Percentiles rank a stretch among this genome's conserved stretches.
Conservation (phyloP, 2,329 filamentous ascomycete species). For the Clarireedia paspali region DNA sequence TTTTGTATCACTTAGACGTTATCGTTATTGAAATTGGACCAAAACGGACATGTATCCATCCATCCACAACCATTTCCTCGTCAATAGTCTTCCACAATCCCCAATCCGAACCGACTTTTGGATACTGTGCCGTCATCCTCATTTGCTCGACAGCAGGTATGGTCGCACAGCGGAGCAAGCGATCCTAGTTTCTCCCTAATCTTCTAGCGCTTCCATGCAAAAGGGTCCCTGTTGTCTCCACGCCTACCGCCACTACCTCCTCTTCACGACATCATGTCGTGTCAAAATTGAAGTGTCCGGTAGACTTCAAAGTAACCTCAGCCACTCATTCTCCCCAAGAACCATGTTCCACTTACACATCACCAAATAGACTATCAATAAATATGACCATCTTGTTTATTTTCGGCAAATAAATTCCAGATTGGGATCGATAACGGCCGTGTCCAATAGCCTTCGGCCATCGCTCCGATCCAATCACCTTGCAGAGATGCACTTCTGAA, state of each 20-base stretch:
- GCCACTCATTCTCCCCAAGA: slow-evolving; percentile 6
- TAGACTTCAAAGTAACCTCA: neutral
- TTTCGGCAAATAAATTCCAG: neutral
- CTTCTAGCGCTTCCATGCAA: slow-evolving; percentile 9
- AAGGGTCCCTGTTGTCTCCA: neutral
- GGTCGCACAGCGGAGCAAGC: neutral
- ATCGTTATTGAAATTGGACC: too few relatives aligned
- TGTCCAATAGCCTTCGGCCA: neutral
- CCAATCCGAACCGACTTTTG: neutral
- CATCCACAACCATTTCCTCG: too few relatives aligned
- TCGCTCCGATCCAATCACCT: slow-evolving; percentile 1
- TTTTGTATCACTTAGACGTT: neutral
- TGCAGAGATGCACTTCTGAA: neutral
- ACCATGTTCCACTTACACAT: slow-evolving; percentile 1
- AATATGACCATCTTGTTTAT: neutral
- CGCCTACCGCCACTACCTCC: slow-evolving; percentile 7
- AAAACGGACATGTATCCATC: too few relatives aligned
- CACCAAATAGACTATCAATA: neutral
- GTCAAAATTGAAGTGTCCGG: slow-evolving; percentile 4
- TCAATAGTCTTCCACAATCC: neutral
- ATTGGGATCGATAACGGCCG: neutral
- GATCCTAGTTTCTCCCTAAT: slow-evolving; percentile 2
- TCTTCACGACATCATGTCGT: slow-evolving; percentile 6
- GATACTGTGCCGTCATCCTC: neutral
- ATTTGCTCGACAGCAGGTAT: neutral